Base-by-base conservation (phyloP, 1,284 basidiomycete genomes). In the Cryptococcus deneoformans region DNA sequence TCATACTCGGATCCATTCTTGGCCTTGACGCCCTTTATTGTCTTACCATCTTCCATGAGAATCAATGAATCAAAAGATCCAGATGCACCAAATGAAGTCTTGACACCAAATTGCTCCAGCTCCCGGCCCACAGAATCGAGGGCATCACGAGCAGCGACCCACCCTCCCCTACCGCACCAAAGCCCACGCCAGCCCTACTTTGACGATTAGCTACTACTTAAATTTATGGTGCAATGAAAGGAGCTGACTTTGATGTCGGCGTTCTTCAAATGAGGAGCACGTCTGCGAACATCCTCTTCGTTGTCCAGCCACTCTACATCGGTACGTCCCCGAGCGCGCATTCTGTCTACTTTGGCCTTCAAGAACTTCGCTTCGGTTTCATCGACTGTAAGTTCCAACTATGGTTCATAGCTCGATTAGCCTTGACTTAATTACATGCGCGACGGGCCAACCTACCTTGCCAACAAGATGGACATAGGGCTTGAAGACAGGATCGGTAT, bases 91-190 rank as follows among this genome's bases (percentile, higher is more conserved):
- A 68, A 72, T 5, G 57, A 53, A 38, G 61, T 64, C 36, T 69
- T 68, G 24, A 77, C 75, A 7, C 76, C 75, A 4, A 65, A 51
- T 10, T 56, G 47, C 46, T 57, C 50, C 35, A 73, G 61, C 37
- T 73, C 72, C 16, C 55, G 42, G 4, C 70, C 73, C 14, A 76
- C 65, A 3, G 70, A 61, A 14, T 67, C 64, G 50, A 77, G 61
- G 14, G 74, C 67, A 40, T 77, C 63, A 7, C 57, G 63, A 14
- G 77, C 77, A 6, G 69, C 73, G 0, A 72, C 61, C 77, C 77
- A 78, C 9, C 77, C 77, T 6, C 67, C 75, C 16, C 67, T 58
- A 40, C 54, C 36, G 29, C 47, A 53, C 48, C 52, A 73, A 6
- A 73, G 51, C 3, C 62, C 73, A 55, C 66, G 62, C 73, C 73